Evolutionary conservation across 441 rosid species (phyloP), one percentile per base, ranked within the genome.

Genomic region (Pelargonium cotyledonis): DNA sequence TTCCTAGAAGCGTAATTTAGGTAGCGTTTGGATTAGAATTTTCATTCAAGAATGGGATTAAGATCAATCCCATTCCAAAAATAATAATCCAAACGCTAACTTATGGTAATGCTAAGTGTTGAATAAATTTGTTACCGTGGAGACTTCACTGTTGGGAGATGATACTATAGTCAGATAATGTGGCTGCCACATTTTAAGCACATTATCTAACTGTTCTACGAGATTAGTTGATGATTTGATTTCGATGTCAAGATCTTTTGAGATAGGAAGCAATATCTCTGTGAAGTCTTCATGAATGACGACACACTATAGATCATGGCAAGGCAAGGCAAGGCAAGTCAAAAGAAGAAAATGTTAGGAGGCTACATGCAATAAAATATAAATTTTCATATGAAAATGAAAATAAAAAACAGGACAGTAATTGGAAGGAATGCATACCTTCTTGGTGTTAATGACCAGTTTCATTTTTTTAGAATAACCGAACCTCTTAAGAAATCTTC

Each of bases 281-380:
- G 61, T 71, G 61, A 68, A 47, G 40, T 71, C 76, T 70, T 79
- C 79, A 40, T 75, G 75, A 65, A 79, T 70, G 66, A 77, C 76
- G 68, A 77, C 55, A 73, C 83, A 73, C 46, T 1, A 67, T 51
- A 61, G 53, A 75, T 44, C 62, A 73, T 16, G 47, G 63, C 31
- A 21, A 21, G 23, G 23, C 23, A 21, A 21, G 23, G 23, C 23
- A 55, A 47, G 68, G n/a, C 14, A 49, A 49, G 15, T 49, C 15
- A 4, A 14, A 4, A 63, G 46, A 5, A 4, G 65, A 69, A 8
- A 1, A 12, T 21, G 26, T 23, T 1, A 70, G 66, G 26, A 38
- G 61, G 44, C 51, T 69, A 35, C 8, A 44, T 15, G 68, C 57
- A 47, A 19, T 23, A 60, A 10, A 7, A 71, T 38, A 8, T 60